Evolutionary conservation across 768 basidiomycete species (phyloP).

Genomic region (Nidularia pulvinata): DNA sequence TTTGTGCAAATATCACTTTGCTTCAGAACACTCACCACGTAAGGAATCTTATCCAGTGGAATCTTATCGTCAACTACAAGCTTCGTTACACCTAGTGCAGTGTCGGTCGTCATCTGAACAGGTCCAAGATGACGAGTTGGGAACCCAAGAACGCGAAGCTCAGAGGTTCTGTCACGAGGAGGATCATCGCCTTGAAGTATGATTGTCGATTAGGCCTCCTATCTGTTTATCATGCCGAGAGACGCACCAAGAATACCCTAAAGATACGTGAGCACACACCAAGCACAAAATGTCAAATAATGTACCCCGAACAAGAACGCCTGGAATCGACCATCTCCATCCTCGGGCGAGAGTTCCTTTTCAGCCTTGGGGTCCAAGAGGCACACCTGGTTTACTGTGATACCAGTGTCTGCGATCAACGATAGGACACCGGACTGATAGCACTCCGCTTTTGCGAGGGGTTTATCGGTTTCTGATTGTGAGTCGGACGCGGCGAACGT

Average conservation of each 20-base stretch:
- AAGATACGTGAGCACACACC: background rate
- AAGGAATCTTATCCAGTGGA: conserved; percentile 71
- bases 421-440: conserved; percentile 55
- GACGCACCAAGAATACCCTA: conserved; percentile 32
- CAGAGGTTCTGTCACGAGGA: conserved; percentile 89
- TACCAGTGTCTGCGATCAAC: conserved; percentile 44
- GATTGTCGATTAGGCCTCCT: background rate
- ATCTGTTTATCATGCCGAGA: background rate
- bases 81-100: conserved; percentile 91
- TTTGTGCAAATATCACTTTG: background rate
- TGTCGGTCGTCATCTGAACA: conserved; percentile 99
- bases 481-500: conserved; percentile 17
- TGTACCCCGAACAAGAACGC: conserved; percentile 92
- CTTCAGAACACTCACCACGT: conserved; percentile 49
- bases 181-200: conserved; percentile 82
- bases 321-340: conserved; percentile 73
- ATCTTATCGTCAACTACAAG: conserved; percentile 78
- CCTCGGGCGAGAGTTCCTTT: conserved; percentile 66
- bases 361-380: conserved; percentile 92
- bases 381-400: conserved; percentile 68
- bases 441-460: conserved; percentile 37
- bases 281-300: conserved; percentile 6
- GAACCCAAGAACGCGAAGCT: conserved; percentile 86
- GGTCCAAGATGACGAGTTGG: conserved; percentile 83
- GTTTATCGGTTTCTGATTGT: conserved; percentile 6